Evolutionary conservation across 768 basidiomycete genomes (phyloP).

Genomic region (Lentinula edodes): DNA sequence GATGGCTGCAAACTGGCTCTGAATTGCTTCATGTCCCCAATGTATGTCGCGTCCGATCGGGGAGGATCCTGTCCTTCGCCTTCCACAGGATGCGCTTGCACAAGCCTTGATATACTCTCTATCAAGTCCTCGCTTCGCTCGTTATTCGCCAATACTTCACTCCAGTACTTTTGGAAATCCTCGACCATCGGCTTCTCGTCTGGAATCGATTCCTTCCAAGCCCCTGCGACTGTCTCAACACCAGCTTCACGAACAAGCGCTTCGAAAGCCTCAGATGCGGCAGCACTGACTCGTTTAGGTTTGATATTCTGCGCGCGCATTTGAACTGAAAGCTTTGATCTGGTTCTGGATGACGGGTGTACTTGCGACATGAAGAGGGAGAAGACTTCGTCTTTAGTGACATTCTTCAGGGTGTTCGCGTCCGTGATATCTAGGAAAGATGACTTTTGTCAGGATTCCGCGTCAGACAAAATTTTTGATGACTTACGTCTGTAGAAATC

Average conservation of each 20-base stretch:
- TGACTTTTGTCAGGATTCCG: conserved; percentile 7
- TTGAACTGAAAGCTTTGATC: conserved; percentile 84
- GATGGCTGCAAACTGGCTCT: conserved; percentile 52
- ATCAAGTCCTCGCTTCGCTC: conserved; percentile 43
- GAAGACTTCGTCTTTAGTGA: conserved; percentile 74
- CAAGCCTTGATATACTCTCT: conserved; percentile 48
- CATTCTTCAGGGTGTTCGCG: conserved; percentile 51
- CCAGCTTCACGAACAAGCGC: conserved; percentile 40
- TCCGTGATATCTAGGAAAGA: conserved; percentile 59
- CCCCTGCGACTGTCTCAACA: conserved; percentile 43
- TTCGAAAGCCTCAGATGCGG: conserved; percentile 61
- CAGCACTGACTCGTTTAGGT: conserved; percentile 54
- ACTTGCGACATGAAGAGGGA: conserved; percentile 63
- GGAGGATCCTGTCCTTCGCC: conserved; percentile 44
- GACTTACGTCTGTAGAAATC: conserved; percentile 83
- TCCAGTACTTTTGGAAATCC: conserved; percentile 67
- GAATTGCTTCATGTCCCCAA: conserved; percentile 64
- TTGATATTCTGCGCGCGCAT: conserved; percentile 65
- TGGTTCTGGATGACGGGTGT: conserved; percentile 60
- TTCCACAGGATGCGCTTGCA: conserved; percentile 49
- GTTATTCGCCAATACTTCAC: conserved; percentile 28
- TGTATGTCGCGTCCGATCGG: conserved; percentile 46
- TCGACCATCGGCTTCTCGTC: conserved; percentile 50
- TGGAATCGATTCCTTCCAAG: conserved; percentile 47
- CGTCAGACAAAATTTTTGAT: not conserved